Conservation (phyloP, 2,329 filamentous ascomycete species). For the Kalaharituber pfeilii region DNA sequence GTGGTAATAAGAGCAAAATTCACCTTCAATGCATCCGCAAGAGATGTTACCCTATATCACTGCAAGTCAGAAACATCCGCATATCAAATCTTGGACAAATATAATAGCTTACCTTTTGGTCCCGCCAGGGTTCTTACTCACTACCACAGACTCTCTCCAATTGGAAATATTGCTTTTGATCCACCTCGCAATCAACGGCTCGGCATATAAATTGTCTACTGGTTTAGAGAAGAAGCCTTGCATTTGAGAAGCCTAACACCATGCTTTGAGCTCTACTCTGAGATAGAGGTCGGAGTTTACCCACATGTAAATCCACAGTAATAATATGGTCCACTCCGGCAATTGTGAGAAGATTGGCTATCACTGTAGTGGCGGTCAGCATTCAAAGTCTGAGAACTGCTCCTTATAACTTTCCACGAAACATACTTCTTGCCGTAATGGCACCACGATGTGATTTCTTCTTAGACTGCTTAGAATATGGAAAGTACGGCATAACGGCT, state of each 20-base stretch:
- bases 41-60: slow-evolving; percentile 55
- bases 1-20: slow-evolving; percentile 96
- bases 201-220: slow-evolving; percentile 91
- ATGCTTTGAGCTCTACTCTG: slow-evolving; percentile 20
- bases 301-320: slow-evolving; percentile 77
- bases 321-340: slow-evolving; percentile 96
- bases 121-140: slow-evolving; percentile 94
- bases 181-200: slow-evolving; percentile 90
- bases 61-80: neutral
- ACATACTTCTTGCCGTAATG: slow-evolving; percentile 64
- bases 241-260: slow-evolving; percentile 64
- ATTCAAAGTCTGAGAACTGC: neutral
- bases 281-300: slow-evolving; percentile 24
- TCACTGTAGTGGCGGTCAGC: slow-evolving; percentile 42
- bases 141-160: slow-evolving; percentile 85
- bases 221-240: slow-evolving; percentile 98
- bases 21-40: slow-evolving; percentile 88
- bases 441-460: slow-evolving; percentile 95
- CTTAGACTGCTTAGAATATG: slow-evolving; percentile 98
- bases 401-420: neutral
- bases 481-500: slow-evolving; percentile 89
- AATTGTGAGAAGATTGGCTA: slow-evolving; percentile 82
- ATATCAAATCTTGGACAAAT: neutral
- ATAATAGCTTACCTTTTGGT: slow-evolving; percentile 45
- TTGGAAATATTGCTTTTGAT: slow-evolving; percentile 72